Evolutionary conservation across 2,329 filamentous ascomycete genomes (phyloP).

Genomic region (Phyllosticta paracitricarpa): DNA sequence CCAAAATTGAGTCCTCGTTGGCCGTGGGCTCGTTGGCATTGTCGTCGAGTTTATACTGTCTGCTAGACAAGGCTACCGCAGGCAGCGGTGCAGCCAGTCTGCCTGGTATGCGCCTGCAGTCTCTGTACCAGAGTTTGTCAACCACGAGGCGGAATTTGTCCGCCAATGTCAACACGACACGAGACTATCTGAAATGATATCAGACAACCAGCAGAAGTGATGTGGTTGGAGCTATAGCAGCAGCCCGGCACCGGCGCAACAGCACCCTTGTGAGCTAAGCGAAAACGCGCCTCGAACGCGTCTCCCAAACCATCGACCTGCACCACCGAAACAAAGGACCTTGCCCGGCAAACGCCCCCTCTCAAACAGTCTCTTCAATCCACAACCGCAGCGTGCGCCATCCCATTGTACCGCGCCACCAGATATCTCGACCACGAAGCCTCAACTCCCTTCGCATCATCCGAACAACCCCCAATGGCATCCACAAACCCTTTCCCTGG

Average conservation of each 20-base stretch:
- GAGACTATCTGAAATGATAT: not conserved
- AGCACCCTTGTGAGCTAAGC: conserved; percentile 6
- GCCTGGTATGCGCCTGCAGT: not conserved
- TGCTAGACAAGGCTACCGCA: not conserved
- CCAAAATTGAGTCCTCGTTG: not conserved
- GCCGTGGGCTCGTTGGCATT: not conserved
- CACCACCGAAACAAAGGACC: conserved; percentile 1
- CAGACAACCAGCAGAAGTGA: not conserved
- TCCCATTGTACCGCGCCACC: conserved; percentile 8
- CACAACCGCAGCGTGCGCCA: not conserved
- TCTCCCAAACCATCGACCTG: conserved; percentile 6
- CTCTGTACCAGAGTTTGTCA: not conserved
- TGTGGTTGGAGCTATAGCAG: conserved; percentile 8
- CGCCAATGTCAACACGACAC: not conserved
- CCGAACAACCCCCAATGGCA: conserved; percentile 25
- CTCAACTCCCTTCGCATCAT: conserved; percentile 34
- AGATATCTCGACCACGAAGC: conserved; percentile 11
- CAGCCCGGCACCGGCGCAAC: conserved; percentile 2
- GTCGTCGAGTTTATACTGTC: not conserved
- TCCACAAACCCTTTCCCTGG: conserved; percentile 3
- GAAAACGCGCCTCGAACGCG: conserved; percentile 7
- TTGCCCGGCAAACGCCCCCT: not conserved
- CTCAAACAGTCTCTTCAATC: not conserved
- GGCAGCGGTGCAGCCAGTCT: not conserved
- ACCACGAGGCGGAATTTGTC: not conserved